phyloP scores from a whole-genome alignment of 306 rosid species.

The Pachyrhizus erosus region DNA sequence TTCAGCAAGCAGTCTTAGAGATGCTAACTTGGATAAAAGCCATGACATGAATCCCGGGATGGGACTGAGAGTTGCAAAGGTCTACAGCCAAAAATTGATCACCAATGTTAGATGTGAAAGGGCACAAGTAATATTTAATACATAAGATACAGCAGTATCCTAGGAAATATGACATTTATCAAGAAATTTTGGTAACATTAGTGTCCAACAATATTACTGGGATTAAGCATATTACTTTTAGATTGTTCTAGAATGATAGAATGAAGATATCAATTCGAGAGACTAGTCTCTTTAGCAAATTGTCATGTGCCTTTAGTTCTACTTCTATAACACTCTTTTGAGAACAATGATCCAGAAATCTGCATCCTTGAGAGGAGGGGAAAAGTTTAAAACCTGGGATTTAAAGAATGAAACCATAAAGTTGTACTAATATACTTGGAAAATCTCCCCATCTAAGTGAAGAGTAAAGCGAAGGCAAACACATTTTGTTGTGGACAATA shows the following conservation, averaged over 20 bases:
- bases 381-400: not conserved
- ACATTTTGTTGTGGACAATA: constrained; percentile 18
- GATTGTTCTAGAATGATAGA: constrained; percentile 26
- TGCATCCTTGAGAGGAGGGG: not conserved
- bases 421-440: constrained; percentile 23
- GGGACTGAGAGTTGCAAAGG: constrained; percentile 94
- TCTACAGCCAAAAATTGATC: constrained; percentile 54
- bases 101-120: constrained; percentile 26
- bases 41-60: constrained; percentile 94
- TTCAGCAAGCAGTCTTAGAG: constrained; percentile 65
- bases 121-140: not conserved
- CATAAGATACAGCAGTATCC: constrained; percentile 35
- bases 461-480: constrained; percentile 21
- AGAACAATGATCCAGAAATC: constrained; percentile 22
- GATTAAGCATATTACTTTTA: constrained; percentile 21
- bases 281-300: not conserved
- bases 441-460: constrained; percentile 24
- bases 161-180: constrained; percentile 27
- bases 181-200: constrained; percentile 3
- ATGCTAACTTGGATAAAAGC: constrained; percentile 89
- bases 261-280: constrained; percentile 32
- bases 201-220: constrained; percentile 16
- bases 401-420: constrained; percentile 33
- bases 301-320: not conserved
- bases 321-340: constrained; percentile 17